These are phyloP conservation scores for Brassica rapa DNA, from an alignment of 345 rosid genomes.

Conservation along the genomic window DNA sequence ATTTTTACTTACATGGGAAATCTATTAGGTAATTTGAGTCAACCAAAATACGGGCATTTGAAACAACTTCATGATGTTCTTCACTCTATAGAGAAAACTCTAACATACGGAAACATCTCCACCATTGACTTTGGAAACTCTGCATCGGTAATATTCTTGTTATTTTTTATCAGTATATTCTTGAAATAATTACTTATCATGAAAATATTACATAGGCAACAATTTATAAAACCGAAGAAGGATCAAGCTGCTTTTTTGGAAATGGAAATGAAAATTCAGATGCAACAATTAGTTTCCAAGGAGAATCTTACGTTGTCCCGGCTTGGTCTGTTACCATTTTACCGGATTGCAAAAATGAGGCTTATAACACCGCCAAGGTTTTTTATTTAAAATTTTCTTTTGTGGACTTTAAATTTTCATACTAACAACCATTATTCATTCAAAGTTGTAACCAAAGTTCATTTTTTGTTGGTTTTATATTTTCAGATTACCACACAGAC, in stretches of 20 bases:
- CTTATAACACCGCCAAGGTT: slow-evolving; percentile 24
- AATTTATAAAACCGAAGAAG: slow-evolving; percentile 40
- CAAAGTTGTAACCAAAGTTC: neutral
- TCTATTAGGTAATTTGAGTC: neutral
- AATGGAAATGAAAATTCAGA: neutral
- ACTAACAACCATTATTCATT: neutral
- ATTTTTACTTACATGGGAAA: neutral
- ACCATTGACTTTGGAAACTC: neutral
- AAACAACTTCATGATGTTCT: neutral
- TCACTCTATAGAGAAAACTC: neutral
- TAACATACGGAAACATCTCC: neutral
- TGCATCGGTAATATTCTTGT: neutral
- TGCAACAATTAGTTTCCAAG: slow-evolving; percentile 25
- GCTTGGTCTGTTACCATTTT: slow-evolving; percentile 70
- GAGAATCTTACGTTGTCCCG: slow-evolving; percentile 44
- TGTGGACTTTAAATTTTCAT: neutral
- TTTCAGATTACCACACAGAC: slow-evolving; percentile 39
- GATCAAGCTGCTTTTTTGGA: slow-evolving; percentile 57
- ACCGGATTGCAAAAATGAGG: slow-evolving; percentile 48
- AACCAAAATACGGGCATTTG: neutral
- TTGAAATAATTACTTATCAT: neutral
- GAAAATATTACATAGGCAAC: slow-evolving; percentile 48
- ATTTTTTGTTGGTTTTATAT: neutral
- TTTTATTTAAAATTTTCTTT: neutral
- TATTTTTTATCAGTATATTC: neutral